Evolutionary conservation across 768 basidiomycete species (phyloP).

Genomic region (Russula brevipes): DNA sequence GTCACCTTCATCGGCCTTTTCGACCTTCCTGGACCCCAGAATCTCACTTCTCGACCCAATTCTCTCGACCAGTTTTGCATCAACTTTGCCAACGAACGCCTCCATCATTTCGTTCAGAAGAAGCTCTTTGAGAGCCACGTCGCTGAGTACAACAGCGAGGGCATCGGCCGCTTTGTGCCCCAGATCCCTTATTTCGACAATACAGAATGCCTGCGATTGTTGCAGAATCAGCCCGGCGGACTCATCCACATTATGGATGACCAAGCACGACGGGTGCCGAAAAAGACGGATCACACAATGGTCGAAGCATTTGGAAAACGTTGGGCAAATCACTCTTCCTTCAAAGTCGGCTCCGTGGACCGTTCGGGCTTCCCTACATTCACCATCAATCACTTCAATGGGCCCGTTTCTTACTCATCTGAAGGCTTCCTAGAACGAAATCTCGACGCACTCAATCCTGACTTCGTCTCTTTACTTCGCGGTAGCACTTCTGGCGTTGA

Average conservation of each 20-base stretch:
- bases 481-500: constrained; percentile 41
- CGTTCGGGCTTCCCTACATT: constrained; percentile 81
- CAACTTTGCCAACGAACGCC: constrained; percentile 92
- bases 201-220: constrained; percentile 77
- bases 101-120: constrained; percentile 79
- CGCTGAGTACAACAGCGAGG: constrained; percentile 79
- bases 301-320: constrained; percentile 90
- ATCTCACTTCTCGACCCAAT: constrained; percentile 81
- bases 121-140: constrained; percentile 76
- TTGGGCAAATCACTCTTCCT: constrained; percentile 89
- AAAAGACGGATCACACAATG: constrained; percentile 93
- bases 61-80: constrained; percentile 95
- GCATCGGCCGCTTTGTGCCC: constrained; percentile 64
- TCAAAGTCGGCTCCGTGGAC: constrained; percentile 75
- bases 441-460: constrained; percentile 83
- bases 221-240: constrained; percentile 85
- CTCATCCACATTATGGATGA: constrained; percentile 98
- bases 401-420: constrained; percentile 85
- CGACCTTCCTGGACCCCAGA: constrained; percentile 91
- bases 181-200: constrained; percentile 84
- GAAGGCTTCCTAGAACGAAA: constrained; percentile 89
- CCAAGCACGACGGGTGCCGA: constrained; percentile 77
- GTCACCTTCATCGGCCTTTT: constrained; percentile 88
- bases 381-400: constrained; percentile 88
- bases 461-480: constrained; percentile 85